Evolutionary conservation across 2,329 filamentous ascomycete genomes (phyloP).

Genomic region (Didymella lethalis): DNA sequence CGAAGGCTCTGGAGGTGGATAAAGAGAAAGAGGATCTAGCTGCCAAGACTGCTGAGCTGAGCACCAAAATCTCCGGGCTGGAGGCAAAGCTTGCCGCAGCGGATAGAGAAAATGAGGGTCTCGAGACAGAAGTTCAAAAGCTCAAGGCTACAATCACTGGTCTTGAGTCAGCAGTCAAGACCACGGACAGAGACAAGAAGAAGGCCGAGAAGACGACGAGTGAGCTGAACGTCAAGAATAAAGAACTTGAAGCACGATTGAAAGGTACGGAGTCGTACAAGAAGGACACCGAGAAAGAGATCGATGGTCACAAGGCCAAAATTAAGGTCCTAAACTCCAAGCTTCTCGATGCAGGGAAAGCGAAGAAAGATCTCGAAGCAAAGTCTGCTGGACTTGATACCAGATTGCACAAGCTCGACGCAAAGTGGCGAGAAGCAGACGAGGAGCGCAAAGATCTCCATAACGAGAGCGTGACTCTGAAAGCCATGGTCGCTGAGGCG

Average conservation of each 20-base stretch:
- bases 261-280: neutral
- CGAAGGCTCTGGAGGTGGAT: neutral
- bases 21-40: neutral
- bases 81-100: neutral
- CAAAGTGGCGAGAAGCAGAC: neutral
- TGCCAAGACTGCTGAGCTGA: too few species aligned
- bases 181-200: neutral
- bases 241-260: neutral
- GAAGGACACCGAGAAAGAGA: neutral
- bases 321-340: too few species aligned
- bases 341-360: too few species aligned
- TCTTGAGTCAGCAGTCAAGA: neutral
- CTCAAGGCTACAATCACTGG: neutral
- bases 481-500: too few species aligned
- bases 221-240: neutral
- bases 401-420: neutral
- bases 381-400: too few species aligned
- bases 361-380: too few species aligned
- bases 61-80: neutral
- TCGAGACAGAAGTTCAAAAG: neutral
- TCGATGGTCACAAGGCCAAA: too few species aligned
- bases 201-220: neutral
- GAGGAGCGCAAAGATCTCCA: neutral
- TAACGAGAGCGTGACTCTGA: neutral
- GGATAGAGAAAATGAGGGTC: neutral